phyloP scores from a whole-genome alignment of 1,284 basidiomycete species.

The Ganoderma meredithae region DNA sequence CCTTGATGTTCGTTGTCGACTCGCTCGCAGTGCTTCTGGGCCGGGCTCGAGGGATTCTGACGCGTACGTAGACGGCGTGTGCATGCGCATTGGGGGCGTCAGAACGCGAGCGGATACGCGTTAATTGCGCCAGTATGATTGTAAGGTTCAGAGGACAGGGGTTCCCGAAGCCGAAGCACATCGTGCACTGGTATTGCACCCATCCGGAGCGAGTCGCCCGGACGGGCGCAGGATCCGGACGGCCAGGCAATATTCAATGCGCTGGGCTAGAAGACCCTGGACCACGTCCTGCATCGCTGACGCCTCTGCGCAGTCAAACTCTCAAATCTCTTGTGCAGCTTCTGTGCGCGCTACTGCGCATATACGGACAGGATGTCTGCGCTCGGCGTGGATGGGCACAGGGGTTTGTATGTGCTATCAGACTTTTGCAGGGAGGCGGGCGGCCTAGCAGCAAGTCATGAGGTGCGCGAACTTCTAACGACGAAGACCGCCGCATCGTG shows the following conservation, averaged over 20 bases:
- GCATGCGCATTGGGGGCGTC: background rate
- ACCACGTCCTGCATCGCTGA: too few species aligned
- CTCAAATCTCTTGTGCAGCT: background rate
- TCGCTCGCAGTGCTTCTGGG: background rate
- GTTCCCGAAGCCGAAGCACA: background rate
- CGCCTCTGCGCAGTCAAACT: background rate
- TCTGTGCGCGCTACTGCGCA: background rate
- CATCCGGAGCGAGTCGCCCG: slow-evolving; percentile 1
- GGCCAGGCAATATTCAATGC: background rate
- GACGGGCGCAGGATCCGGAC: background rate
- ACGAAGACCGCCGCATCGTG: background rate
- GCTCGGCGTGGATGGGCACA: background rate
- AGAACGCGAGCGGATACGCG: background rate
- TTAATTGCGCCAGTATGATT: slow-evolving; percentile 2
- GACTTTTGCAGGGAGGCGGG: background rate
- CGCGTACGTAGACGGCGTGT: background rate
- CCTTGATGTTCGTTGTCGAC: background rate
- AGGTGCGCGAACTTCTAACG: background rate
- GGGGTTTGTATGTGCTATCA: background rate
- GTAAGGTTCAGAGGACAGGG: background rate
- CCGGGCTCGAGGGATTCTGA: slow-evolving; percentile 6
- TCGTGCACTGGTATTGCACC: slow-evolving; percentile 1
- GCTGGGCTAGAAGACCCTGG: background rate
- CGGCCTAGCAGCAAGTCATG: slow-evolving; percentile 1
- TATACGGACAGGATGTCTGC: background rate